These are phyloP conservation scores for Cyphellophora attinorum DNA, from an alignment of 2,329 filamentous ascomycete genomes.

Conservation along the genomic window DNA sequence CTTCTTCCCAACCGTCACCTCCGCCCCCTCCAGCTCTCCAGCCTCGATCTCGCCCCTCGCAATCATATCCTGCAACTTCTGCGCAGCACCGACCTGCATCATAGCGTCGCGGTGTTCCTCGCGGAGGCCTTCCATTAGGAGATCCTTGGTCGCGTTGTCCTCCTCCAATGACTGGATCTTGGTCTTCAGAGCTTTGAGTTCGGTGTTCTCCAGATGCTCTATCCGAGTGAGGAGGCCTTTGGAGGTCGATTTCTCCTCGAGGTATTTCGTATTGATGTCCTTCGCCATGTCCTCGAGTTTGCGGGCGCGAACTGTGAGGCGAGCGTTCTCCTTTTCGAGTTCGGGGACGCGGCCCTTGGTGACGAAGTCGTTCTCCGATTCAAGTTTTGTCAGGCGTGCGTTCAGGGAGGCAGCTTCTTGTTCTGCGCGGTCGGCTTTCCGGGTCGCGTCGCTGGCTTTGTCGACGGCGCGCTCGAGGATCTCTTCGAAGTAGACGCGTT, in stretches of 20 bases:
- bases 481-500: conserved; percentile 89
- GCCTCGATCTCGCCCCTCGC: conserved; percentile 68
- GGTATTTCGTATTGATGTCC: conserved; percentile 62
- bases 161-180: conserved; percentile 23
- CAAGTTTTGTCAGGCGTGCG: conserved; percentile 8
- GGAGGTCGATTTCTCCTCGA: conserved; percentile 79
- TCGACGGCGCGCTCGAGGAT: conserved; percentile 80
- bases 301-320: conserved; percentile 57
- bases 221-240: conserved; percentile 72
- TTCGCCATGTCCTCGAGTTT: conserved; percentile 70
- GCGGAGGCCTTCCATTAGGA: conserved; percentile 16
- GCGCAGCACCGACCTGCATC: conserved; percentile 17
- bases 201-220: conserved; percentile 49
- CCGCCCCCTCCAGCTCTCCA: conserved; percentile 50
- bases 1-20: conserved; percentile 3
- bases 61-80: conserved; percentile 18
- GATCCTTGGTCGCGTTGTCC: conserved; percentile 17
- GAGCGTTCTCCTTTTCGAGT: conserved; percentile 63
- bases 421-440: conserved; percentile 59
- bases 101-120: conserved; percentile 18
- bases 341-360: conserved; percentile 38
- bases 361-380: conserved; percentile 11
- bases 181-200: conserved; percentile 46
- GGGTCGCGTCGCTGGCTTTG: conserved; percentile 69
- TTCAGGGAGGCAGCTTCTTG: conserved; percentile 45